Base-by-base conservation (phyloP, 768 basidiomycete species). In the Lactarius tabidus region DNA sequence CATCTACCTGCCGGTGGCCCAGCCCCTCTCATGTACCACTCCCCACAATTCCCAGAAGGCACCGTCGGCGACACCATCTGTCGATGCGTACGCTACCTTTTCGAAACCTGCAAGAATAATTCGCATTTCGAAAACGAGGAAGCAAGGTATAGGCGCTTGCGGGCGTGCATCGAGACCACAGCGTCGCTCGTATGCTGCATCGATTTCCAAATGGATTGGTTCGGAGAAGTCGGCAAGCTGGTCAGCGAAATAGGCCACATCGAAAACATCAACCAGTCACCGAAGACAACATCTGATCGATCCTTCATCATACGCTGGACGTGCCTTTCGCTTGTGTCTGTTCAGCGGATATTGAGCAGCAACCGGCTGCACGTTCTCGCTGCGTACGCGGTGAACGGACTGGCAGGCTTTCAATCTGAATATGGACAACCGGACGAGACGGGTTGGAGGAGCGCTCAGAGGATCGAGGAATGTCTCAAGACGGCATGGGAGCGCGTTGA, bases 261-360 rank as follows among this genome's bases (percentile, higher is more conserved):
- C 17, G 33, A 48, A 38, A 1, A 18, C 1, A n/a, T 41, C 33
- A 35, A n/a, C 9, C 41, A n/a, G 26, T 14, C 33, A 9, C 41
- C 43, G 7, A 35, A 23, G 26, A 33, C 15, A 20, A 18, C 29
- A 29, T 36, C 54, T 5, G 28, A 63, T 39, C 33, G 10, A 18
- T 36, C 43, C 17, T 57, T 57, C 55, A 36, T 39, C 12, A 12
- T 43, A 20, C 61, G 54, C n/a, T 56, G 61, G 54, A 57, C 62
- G 12, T 63, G 62, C 45, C 55, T 63, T 29, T 45, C 55, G 12
- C 55, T 62, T 33, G 41, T 62, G 33, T 43, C 35, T 3, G 18
- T 48, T 51, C 54, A 43, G 4, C 31, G n/a, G 43, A 51, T 57
- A 53, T 9, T 63, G 35, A 5, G n/a, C 23, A n/a, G n/a, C 18